These are phyloP conservation scores for Rhodamnia rubescens DNA, from an alignment of 345 rosid genomes.

Conservation along the genomic window DNA sequence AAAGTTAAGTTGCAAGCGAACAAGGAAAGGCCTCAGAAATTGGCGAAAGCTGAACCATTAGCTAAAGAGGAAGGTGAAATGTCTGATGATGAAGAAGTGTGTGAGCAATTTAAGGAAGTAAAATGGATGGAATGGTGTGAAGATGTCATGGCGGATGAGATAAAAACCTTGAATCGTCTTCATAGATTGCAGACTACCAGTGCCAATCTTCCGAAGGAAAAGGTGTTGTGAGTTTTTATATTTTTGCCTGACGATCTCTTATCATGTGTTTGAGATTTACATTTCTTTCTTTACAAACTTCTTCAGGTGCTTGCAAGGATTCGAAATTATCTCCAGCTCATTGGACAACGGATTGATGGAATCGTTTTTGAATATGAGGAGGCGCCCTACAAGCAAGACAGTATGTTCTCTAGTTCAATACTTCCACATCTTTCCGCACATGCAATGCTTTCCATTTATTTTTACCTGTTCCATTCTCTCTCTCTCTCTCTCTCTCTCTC, in stretches of 20 bases:
- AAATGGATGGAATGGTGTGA: slow-evolving; percentile 99
- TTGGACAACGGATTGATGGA: slow-evolving; percentile 78
- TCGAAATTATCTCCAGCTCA: slow-evolving; percentile 82
- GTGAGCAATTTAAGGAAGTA: slow-evolving; percentile 94
- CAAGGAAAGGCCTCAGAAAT: slow-evolving; percentile 49
- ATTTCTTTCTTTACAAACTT: neutral
- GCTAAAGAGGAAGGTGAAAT: slow-evolving; percentile 99
- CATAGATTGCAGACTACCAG: slow-evolving; percentile 85
- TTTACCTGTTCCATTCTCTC: neutral
- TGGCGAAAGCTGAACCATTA: slow-evolving; percentile 56
- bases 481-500: neutral
- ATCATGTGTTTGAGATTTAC: neutral
- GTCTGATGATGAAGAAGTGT: slow-evolving; percentile 92
- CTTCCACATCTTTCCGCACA: neutral
- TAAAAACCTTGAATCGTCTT: slow-evolving; percentile 74
- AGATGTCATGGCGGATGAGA: slow-evolving; percentile 77
- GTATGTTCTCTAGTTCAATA: slow-evolving; percentile 33
- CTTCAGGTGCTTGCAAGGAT: slow-evolving; percentile 85
- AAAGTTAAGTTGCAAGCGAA: slow-evolving; percentile 19
- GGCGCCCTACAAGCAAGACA: slow-evolving; percentile 65
- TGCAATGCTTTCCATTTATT: neutral
- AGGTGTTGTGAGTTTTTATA: slow-evolving; percentile 19
- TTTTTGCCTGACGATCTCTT: neutral
- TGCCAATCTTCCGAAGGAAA: slow-evolving; percentile 96
- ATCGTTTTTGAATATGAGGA: slow-evolving; percentile 65